A percentile compares a stretch with the other conserved stretches of the same genome.
These are phyloP conservation scores for Cyathus striatus DNA, from an alignment of 768 basidiomycete species.

Conservation along the genomic window DNA sequence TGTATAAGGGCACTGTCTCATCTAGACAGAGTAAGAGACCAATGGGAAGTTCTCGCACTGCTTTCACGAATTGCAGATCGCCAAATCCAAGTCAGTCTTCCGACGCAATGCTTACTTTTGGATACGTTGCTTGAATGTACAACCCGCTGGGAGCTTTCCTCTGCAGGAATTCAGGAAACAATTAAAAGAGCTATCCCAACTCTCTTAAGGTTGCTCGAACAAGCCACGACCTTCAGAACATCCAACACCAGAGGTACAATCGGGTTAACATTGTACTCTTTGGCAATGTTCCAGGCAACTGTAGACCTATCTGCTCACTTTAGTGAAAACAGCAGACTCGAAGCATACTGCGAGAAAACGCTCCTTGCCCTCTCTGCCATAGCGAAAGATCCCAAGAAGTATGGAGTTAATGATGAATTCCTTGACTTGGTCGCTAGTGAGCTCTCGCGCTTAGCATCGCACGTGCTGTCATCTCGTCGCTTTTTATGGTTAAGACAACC, in stretches of 20 bases:
- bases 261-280: slow-evolving; percentile 23
- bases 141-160: slow-evolving; percentile 31
- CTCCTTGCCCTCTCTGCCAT: slow-evolving; percentile 27
- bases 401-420: slow-evolving; percentile 23
- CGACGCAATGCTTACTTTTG: slow-evolving; percentile 30
- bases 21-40: slow-evolving; percentile 25
- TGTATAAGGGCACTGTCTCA: slow-evolving; percentile 30
- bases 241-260: slow-evolving; percentile 23
- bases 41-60: slow-evolving; percentile 28
- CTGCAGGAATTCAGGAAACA: slow-evolving; percentile 28
- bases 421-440: slow-evolving; percentile 25
- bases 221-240: slow-evolving; percentile 18
- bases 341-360: slow-evolving; percentile 24
- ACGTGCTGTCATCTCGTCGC: slow-evolving; percentile 19
- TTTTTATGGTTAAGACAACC: too few relatives aligned
- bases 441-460: slow-evolving; percentile 25
- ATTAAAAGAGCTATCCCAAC: slow-evolving; percentile 26
- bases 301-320: slow-evolving; percentile 17
- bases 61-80: slow-evolving; percentile 24
- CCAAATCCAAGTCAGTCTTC: slow-evolving; percentile 21
- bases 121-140: slow-evolving; percentile 33
- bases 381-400: slow-evolving; percentile 21
- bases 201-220: slow-evolving; percentile 26
- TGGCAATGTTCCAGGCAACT: slow-evolving; percentile 22
- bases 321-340: slow-evolving; percentile 21